Percentiles rank a stretch among this genome's conserved stretches.
These are phyloP conservation scores for Linderniella brevidens DNA, from an alignment of 257 asterid species.

Conservation along the genomic window DNA sequence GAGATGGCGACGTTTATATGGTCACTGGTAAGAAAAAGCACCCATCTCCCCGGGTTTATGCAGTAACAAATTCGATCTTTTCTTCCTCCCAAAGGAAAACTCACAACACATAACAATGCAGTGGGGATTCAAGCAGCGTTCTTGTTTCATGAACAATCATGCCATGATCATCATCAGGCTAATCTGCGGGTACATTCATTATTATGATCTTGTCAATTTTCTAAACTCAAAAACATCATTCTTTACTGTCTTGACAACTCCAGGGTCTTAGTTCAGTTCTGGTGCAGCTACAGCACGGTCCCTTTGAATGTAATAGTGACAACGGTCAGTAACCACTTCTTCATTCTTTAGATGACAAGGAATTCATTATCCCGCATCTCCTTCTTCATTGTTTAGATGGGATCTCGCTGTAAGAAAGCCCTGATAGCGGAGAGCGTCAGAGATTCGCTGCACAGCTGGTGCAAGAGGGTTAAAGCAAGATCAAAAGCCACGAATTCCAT, in stretches of 20 bases:
- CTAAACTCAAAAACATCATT: no score
- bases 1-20: constrained; percentile 95
- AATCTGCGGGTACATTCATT: constrained; percentile 39
- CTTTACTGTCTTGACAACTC: no score
- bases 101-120: no score
- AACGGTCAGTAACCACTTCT: constrained; percentile 28
- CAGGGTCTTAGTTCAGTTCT: constrained; percentile 75
- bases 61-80: constrained; percentile 3
- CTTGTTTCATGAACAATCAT: constrained; percentile 80
- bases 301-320: constrained; percentile 63
- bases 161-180: constrained; percentile 48
- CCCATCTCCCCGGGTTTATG: no score
- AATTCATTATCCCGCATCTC: no score
- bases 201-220: no score
- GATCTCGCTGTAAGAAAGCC: constrained; percentile 70
- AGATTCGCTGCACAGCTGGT: constrained; percentile 76
- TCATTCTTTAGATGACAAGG: no score
- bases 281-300: constrained; percentile 86
- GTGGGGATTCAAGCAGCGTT: constrained; percentile 62
- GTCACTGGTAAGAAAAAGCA: constrained; percentile 52
- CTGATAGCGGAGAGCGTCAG: constrained; percentile 78
- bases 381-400: constrained; percentile 36
- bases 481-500: no score
- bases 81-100: background rate
- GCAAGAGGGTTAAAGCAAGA: constrained; percentile 61